Percentiles rank a stretch among this genome's conserved stretches.
Evolutionary conservation across 208 protist species (phyloP).

Genomic region (Angomonas ambiguus): DNA sequence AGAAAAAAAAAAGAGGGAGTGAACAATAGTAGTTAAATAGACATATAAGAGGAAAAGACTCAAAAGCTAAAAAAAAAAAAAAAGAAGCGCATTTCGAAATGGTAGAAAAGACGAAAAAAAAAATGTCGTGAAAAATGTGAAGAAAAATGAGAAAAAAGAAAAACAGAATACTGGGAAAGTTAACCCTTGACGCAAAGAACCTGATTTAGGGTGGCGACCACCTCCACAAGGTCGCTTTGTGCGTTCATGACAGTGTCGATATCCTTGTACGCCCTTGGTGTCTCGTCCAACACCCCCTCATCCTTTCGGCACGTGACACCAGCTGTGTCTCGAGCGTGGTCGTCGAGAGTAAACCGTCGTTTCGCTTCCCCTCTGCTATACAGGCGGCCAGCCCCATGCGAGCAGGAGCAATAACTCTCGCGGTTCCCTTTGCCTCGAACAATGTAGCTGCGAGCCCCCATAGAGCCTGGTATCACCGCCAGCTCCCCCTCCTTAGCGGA

Average conservation of each 20-base stretch:
- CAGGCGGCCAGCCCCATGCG: slow-evolving; percentile 77
- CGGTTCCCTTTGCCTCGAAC: slow-evolving; percentile 77
- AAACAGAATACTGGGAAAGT: background rate
- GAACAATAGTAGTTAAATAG: background rate
- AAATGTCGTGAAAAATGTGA: background rate
- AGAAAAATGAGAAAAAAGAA: slow-evolving; percentile 14
- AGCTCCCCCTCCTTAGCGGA: slow-evolving; percentile 62
- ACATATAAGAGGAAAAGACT: background rate
- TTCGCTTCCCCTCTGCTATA: slow-evolving; percentile 74
- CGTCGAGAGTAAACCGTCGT: slow-evolving; percentile 69
- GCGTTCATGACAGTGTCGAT: slow-evolving; percentile 85
- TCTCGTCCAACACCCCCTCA: slow-evolving; percentile 76
- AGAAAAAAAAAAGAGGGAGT: slow-evolving; percentile 10
- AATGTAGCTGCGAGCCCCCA: slow-evolving; percentile 87
- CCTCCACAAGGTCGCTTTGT: slow-evolving; percentile 74
- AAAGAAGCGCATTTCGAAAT: slow-evolving; percentile 1
- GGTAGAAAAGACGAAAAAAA: slow-evolving; percentile 7
- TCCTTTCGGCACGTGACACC: slow-evolving; percentile 82
- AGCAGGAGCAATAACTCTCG: slow-evolving; percentile 71
- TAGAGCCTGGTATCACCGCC: slow-evolving; percentile 87
- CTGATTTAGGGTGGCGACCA: slow-evolving; percentile 64
- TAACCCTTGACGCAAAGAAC: slow-evolving; percentile 87
- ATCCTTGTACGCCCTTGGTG: slow-evolving; percentile 80
- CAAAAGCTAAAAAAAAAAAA: slow-evolving; percentile 11
- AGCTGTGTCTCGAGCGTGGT: slow-evolving; percentile 56